Conservation (phyloP, 2,329 filamentous ascomycete species). For the Ceratocystis diversiconidia region DNA sequence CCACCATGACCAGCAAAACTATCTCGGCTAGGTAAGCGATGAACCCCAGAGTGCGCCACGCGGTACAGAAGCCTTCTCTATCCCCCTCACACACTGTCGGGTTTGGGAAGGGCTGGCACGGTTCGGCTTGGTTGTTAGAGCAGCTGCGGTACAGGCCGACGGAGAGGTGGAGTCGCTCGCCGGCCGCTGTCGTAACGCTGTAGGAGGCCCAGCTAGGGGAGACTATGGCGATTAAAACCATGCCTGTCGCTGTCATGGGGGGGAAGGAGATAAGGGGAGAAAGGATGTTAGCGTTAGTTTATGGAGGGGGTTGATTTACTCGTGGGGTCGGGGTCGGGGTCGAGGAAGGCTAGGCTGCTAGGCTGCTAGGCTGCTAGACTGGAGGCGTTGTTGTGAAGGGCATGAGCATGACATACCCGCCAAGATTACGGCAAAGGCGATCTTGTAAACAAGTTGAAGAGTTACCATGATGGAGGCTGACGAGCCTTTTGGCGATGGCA, state of each 20-base stretch:
- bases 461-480: background rate
- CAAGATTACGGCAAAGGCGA: conserved; percentile 6
- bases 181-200: conserved; percentile 36
- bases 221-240: conserved; percentile 56
- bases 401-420: conserved; percentile 7
- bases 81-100: conserved; percentile 51
- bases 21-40: conserved; percentile 72
- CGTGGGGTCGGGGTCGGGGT: background rate
- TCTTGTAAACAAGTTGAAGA: conserved; percentile 9
- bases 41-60: conserved; percentile 84
- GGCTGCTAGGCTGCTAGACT: background rate
- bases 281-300: background rate
- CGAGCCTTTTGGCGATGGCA: background rate
- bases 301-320: background rate
- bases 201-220: conserved; percentile 60
- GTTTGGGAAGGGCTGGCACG: conserved; percentile 46
- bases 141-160: conserved; percentile 75
- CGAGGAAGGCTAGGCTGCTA: background rate
- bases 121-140: conserved; percentile 42
- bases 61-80: conserved; percentile 54
- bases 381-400: background rate
- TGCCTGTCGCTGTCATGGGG: conserved; percentile 42
- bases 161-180: conserved; percentile 38
- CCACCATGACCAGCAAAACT: conserved; percentile 66
- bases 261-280: background rate